These are phyloP conservation scores for Diaporthe australafricana DNA, from an alignment of 2,329 filamentous ascomycete species.

Conservation along the genomic window DNA sequence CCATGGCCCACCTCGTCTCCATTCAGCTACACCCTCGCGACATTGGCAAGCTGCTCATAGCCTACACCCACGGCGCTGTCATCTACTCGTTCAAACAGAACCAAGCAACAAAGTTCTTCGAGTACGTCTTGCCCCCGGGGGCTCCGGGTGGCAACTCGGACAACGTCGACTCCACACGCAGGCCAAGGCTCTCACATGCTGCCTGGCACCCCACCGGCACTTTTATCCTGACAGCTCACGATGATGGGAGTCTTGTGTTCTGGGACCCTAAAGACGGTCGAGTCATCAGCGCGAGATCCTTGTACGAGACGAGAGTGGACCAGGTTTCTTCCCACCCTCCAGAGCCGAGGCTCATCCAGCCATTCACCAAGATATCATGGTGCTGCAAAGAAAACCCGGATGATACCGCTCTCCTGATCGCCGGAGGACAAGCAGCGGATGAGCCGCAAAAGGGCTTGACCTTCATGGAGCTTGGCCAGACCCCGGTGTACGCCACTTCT, in stretches of 20 bases:
- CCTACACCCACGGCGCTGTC: constrained; percentile 88
- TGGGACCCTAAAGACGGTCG: constrained; percentile 94
- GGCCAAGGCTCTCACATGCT: constrained; percentile 83
- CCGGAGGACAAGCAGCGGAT: constrained; percentile 80
- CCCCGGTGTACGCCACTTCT: constrained; percentile 91
- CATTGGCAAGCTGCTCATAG: constrained; percentile 89
- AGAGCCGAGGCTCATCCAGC: constrained; percentile 73
- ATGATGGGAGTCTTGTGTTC: constrained; percentile 91
- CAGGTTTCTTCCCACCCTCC: constrained; percentile 66
- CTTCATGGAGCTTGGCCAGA: constrained; percentile 89
- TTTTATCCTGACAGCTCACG: constrained; percentile 87
- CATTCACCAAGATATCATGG: constrained; percentile 85
- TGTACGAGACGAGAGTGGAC: constrained; percentile 80
- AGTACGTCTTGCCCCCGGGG: constrained; percentile 84
- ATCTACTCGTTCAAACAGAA: constrained; percentile 97
- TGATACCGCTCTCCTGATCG: constrained; percentile 88
- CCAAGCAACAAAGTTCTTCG: constrained; percentile 79
- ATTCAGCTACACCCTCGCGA: constrained; percentile 91
- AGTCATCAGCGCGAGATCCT: constrained; percentile 83
- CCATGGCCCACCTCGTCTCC: constrained; percentile 73
- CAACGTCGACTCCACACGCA: constrained; percentile 70
- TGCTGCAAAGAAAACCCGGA: constrained; percentile 95
- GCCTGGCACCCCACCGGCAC: constrained; percentile 96
- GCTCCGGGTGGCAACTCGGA: constrained; percentile 85
- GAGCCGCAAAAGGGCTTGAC: constrained; percentile 81